Evolutionary conservation across 2,329 filamentous ascomycete species (phyloP).

Genomic region (Didymella glomerata): DNA sequence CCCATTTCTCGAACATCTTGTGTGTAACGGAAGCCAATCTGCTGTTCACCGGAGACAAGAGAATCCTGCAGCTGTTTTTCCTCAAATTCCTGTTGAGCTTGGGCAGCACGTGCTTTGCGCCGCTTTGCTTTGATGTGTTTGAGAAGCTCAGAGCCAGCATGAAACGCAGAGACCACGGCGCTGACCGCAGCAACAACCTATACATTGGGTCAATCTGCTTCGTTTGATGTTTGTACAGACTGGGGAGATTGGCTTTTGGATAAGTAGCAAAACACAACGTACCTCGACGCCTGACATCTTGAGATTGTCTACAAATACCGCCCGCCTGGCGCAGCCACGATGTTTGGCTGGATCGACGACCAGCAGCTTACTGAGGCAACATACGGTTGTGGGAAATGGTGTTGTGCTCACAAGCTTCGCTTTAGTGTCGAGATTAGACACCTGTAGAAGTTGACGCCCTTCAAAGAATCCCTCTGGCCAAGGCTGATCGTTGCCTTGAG

Average conservation of each 20-base stretch:
- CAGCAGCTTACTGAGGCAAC: background rate
- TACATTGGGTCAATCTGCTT: background rate
- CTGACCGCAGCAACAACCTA: constrained; percentile 54
- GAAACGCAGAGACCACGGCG: constrained; percentile 55
- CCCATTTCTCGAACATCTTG: constrained; percentile 49
- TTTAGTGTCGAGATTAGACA: background rate
- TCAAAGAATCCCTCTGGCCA: background rate
- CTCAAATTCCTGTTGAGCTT: constrained; percentile 42
- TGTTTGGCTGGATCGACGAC: background rate
- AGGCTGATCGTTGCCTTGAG: constrained; percentile 7
- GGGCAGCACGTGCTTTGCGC: constrained; percentile 36
- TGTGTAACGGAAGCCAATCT: constrained; percentile 46
- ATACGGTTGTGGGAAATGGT: background rate
- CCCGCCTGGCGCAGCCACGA: background rate
- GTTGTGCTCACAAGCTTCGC: background rate
- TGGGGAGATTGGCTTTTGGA: background rate
- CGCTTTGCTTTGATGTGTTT: constrained; percentile 48
- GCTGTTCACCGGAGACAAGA: constrained; percentile 48
- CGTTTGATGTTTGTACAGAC: background rate
- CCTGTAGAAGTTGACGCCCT: background rate
- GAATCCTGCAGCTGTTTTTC: constrained; percentile 52
- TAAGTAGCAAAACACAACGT: constrained; percentile 9
- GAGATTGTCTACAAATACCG: background rate
- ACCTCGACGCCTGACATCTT: constrained; percentile 44
- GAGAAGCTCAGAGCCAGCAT: constrained; percentile 52